These are phyloP conservation scores for Circinella minor DNA, from an alignment of 371 early-diverging fungal genomes.

Conservation along the genomic window DNA sequence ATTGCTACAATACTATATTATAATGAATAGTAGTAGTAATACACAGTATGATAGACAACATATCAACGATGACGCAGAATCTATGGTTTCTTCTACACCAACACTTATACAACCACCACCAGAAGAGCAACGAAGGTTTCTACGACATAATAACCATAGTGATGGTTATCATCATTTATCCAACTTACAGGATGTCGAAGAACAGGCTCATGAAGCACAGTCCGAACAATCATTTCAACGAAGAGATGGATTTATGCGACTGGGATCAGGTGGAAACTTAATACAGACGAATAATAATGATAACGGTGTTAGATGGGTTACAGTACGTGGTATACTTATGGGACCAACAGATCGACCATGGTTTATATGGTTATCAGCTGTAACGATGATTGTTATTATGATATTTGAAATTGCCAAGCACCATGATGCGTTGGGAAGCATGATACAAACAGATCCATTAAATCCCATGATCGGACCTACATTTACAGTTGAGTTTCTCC, in stretches of 20 bases:
- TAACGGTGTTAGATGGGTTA: neutral
- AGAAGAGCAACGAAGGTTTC: slow-evolving; percentile 3
- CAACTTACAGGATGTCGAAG: slow-evolving; percentile 1
- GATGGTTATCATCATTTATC: neutral
- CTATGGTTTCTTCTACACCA: slow-evolving; percentile 9
- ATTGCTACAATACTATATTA: neutral
- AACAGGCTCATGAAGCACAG: neutral
- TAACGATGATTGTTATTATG: slow-evolving; percentile 52
- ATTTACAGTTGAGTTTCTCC: slow-evolving; percentile 41
- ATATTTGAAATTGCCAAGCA: slow-evolving; percentile 57
- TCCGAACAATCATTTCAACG: neutral
- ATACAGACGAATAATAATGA: neutral
- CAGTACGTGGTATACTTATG: slow-evolving; percentile 8
- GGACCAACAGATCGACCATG: slow-evolving; percentile 39
- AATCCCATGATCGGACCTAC: slow-evolving; percentile 70
- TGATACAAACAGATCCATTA: slow-evolving; percentile 58
- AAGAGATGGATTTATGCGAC: slow-evolving; percentile 17
- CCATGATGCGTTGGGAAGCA: slow-evolving; percentile 52
- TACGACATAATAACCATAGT: neutral
- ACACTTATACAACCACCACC: slow-evolving; percentile 8
- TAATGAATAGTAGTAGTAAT: too few species aligned
- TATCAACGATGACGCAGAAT: slow-evolving; percentile 8
- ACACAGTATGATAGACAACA: slow-evolving; percentile 1
- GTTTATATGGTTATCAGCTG: slow-evolving; percentile 59
- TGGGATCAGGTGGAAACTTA: slow-evolving; percentile 1